Percentiles rank a stretch among this genome's conserved stretches.
Conservation (phyloP, 2,329 filamentous ascomycete genomes). For the Ophiocordyceps camponoti-leonardi region DNA sequence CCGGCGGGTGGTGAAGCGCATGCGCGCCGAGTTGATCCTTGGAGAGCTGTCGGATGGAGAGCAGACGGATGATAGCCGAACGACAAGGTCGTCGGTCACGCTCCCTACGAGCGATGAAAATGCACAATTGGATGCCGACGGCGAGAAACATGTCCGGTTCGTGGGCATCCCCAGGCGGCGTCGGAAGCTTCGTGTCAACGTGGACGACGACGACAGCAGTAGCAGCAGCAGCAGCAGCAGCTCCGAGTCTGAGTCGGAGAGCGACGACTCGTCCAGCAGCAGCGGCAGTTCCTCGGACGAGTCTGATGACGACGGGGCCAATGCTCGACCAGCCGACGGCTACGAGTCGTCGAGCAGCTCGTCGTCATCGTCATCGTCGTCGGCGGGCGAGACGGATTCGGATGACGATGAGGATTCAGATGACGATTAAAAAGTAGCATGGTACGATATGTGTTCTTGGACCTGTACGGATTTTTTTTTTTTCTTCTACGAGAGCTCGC, state of each 20-base stretch:
- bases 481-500: neutral
- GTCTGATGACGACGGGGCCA: slow-evolving; percentile 15
- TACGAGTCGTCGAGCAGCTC: slow-evolving; percentile 22
- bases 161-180: slow-evolving; percentile 32
- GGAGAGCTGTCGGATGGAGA: slow-evolving; percentile 35
- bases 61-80: slow-evolving; percentile 17
- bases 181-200: slow-evolving; percentile 32
- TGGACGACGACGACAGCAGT: too few relatives aligned
- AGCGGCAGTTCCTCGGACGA: slow-evolving; percentile 20
- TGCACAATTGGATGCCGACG: slow-evolving; percentile 8
- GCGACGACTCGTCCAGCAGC: slow-evolving; percentile 12
- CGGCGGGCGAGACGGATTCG: slow-evolving; percentile 16
- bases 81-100: slow-evolving; percentile 13
- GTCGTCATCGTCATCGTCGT: slow-evolving; percentile 22
- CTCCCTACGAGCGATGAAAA: slow-evolving; percentile 11
- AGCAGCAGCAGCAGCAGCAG: slow-evolving; percentile 25
- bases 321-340: slow-evolving; percentile 4
- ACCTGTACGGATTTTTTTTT: neutral
- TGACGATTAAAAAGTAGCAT: neutral
- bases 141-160: slow-evolving; percentile 22
- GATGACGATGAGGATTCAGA: slow-evolving; percentile 8
- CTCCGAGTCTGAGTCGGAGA: slow-evolving; percentile 10
- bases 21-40: slow-evolving; percentile 42
- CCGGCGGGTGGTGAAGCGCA: slow-evolving; percentile 40
- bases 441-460: neutral